phyloP scores from a whole-genome alignment of 805 yeast genomes.

The Saturnispora bothae region DNA sequence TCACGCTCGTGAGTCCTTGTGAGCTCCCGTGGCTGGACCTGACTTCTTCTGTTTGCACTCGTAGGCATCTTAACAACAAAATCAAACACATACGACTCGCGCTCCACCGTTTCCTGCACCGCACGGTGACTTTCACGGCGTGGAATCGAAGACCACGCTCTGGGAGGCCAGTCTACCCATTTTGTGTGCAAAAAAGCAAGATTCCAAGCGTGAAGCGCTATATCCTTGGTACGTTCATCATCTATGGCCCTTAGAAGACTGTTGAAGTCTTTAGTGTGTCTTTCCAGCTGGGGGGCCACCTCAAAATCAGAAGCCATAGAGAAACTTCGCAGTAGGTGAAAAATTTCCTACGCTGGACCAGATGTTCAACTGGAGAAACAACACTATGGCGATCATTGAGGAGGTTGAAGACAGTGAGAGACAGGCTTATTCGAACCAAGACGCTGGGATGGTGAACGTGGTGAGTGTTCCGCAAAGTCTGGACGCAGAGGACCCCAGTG shows the following conservation, averaged over 20 bases:
- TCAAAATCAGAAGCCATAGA: not conserved
- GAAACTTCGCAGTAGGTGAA: not conserved
- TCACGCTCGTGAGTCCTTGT: too few relatives aligned
- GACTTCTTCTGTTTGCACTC: too few relatives aligned
- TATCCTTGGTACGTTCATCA: conserved; percentile 1
- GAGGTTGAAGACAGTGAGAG: conserved; percentile 62
- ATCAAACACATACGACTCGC: conserved; percentile 4
- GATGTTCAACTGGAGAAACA: not conserved
- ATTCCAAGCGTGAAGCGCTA: conserved; percentile 7
- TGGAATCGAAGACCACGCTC: conserved; percentile 4
- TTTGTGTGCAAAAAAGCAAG: conserved; percentile 2
- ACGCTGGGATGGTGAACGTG: conserved; percentile 87
- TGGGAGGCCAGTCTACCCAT: conserved; percentile 7
- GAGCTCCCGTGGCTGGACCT: too few relatives aligned
- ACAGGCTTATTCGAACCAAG: conserved; percentile 49
- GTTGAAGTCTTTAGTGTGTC: not conserved
- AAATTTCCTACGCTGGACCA: not conserved
- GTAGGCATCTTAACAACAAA: too few relatives aligned
- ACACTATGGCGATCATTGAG: conserved; percentile 54
- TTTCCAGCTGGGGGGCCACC: not conserved
- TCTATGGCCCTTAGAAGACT: conserved; percentile 3
- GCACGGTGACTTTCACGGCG: not conserved
- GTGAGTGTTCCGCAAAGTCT: conserved; percentile 75
- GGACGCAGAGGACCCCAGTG: conserved; percentile 43
- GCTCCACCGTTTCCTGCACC: not conserved